Base-by-base conservation (phyloP, 495 filamentous ascomycete genomes). In the Penicillium samsonianum region DNA sequence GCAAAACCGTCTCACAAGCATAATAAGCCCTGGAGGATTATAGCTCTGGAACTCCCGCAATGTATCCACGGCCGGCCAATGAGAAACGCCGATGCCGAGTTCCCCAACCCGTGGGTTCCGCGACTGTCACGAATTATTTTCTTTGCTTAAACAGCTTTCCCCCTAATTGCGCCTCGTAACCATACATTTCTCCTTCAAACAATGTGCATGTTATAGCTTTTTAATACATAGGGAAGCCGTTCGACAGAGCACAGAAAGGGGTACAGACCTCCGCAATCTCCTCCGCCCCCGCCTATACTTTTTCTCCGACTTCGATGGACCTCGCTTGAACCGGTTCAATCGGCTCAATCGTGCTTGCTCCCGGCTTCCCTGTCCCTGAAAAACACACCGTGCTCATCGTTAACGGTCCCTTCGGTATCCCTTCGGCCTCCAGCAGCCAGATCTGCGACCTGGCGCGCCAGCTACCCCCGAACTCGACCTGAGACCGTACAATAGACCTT, bases 71-170 rank as follows among this genome's bases (percentile, higher is more conserved):
- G 23, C 9, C 55, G 48, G 61, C 75, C 73, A 78, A 75, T 78
- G 25, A 67, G 38, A 62, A 55, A 37, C 19, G 25, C 57, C 53
- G 45, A 63, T 53, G 47, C 53, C 50, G 57, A 55, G 55, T 62
- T 69, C 61, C 64, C 69, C 63, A 76, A 73, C 65, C 65, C 73
- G 72, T 68, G 66, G 66, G 63, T 57, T 69, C 67, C 70, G 71
- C 65, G 60, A 71, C 67, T 17, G 64, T 71, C 67, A 73, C 47
- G 35, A 28, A 8, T 47, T 40, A 54, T 47, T 52, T 58, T 58
- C 25, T 52, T 57, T 31, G 43, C 51, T 30, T 38, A 40, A 43
- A 28, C 50, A 59, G 41, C 33, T 53, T 57, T 55, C 57, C 26
- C 53, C 59, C 60, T 57, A 2, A 47, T 26, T 37, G 14, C 12